Percentiles rank a stretch among this genome's conserved stretches.
phyloP scores from a whole-genome alignment of 805 yeast species.

The Cyberlindnera suaveolens region DNA sequence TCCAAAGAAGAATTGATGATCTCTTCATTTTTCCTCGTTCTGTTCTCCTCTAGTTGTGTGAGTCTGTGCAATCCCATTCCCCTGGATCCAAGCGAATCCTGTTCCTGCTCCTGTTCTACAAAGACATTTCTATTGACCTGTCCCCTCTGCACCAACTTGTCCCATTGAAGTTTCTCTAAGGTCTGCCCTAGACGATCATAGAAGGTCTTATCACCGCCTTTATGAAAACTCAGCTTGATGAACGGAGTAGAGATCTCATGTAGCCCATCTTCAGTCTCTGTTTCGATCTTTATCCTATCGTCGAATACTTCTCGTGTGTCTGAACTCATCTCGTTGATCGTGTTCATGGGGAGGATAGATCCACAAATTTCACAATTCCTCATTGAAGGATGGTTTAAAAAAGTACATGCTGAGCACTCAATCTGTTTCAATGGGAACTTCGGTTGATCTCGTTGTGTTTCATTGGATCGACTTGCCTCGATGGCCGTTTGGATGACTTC shows the following conservation, averaged over 20 bases:
- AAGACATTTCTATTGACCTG: constrained; percentile 23
- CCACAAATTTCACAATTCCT: constrained; percentile 86
- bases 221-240: constrained; percentile 70
- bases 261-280: constrained; percentile 27
- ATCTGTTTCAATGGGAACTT: constrained; percentile 7
- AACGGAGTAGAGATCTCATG: constrained; percentile 21
- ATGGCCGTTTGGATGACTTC: constrained; percentile 30
- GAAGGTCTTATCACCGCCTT: constrained; percentile 56
- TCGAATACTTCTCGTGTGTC: constrained; percentile 22
- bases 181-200: constrained; percentile 38
- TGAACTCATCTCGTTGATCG: constrained; percentile 15
- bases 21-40: constrained; percentile 50
- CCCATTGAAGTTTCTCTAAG: constrained; percentile 49
- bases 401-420: constrained; percentile 60
- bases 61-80: constrained; percentile 67
- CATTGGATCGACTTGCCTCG: constrained; percentile 4
- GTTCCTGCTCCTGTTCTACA: background rate
- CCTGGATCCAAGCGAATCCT: constrained; percentile 17
- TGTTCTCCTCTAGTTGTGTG: constrained; percentile 48
- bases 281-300: constrained; percentile 27
- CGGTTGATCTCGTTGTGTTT: background rate
- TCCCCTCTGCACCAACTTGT: constrained; percentile 27
- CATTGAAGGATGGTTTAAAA: constrained; percentile 76
- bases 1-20: constrained; percentile 64
- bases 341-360: constrained; percentile 34